Evolutionary conservation across 345 rosid species (phyloP).

Genomic region (Pistacia vera): DNA sequence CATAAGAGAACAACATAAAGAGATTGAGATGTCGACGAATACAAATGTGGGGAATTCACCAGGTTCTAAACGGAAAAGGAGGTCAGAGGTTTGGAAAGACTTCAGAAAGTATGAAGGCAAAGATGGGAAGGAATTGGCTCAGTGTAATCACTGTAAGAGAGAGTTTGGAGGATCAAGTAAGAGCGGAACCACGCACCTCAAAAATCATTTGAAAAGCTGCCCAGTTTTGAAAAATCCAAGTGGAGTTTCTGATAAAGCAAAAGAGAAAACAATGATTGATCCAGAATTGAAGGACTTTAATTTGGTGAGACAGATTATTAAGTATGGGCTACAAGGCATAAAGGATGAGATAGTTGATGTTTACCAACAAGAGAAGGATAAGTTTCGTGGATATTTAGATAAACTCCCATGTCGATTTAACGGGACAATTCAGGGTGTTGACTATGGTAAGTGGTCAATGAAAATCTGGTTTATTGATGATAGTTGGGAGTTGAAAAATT

Average conservation of each 20-base stretch:
- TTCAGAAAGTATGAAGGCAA: too few relatives aligned
- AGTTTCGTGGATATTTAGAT: not conserved
- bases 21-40: too few relatives aligned
- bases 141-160: not conserved
- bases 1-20: too few relatives aligned
- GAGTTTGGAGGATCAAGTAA: conserved; percentile 1
- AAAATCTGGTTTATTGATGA: too few relatives aligned
- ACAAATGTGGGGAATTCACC: too few relatives aligned
- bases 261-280: too few relatives aligned
- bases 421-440: too few relatives aligned
- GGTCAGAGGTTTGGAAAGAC: not conserved
- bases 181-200: conserved; percentile 1
- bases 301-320: not conserved
- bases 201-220: not conserved
- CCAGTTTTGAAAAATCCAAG: not conserved
- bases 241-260: not conserved
- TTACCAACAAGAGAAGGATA: not conserved
- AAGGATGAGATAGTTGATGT: not conserved
- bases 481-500: too few relatives aligned
- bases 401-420: not conserved
- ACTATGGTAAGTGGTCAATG: too few relatives aligned
- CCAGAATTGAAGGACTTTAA: not conserved
- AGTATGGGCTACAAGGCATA: not conserved
- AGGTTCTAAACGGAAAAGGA: not conserved
- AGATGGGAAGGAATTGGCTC: not conserved